Evolutionary conservation across 352 stramenopile species (phyloP), one percentile per base, ranked within the genome.

Genomic region (Globisporangium canariense): DNA sequence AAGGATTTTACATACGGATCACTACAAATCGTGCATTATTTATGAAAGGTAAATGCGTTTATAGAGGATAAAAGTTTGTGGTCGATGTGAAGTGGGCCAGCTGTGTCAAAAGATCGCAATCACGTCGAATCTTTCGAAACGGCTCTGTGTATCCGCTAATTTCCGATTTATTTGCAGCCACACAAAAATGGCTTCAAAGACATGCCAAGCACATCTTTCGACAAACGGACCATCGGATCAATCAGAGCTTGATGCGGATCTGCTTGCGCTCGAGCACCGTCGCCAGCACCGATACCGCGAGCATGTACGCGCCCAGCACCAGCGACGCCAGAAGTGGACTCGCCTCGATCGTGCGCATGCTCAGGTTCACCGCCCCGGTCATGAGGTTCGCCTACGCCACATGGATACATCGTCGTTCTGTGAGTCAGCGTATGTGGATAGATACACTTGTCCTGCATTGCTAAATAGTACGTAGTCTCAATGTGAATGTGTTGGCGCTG

Each of bases 291-390:
- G 75, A 91, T 20, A 93, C 68, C 2, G 52, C 71, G 32, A 90
- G 30, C 82, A 94, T 90, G 71, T 94, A 93, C 47, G 68, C 40
- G 5, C 75, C 51, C 3, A 93, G 69, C 58, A 94, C 80, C 8
- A 25, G 63, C 14, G 68, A 71, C 20, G 83, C 82, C 11, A 71
- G 66, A 3, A 49, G 14, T 5, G 68, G 34, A 32, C 65, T 78
- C 28, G 83, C 75, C 61, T 91, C 82, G 68, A 95, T 93, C 16
- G 86, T 95, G 53, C 81, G 74, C 80, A 93, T 93, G 67, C 75
- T 88, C 54, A 95, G 55, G 56, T 95, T 95, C 18, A 93, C 76
- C 18, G 64, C 80, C 0, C 86, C 86, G 20, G 86, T 95, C 57
- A 82, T 77, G 2, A 95, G 57, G 68, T 95, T 95, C 61, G 86